Percentiles rank a stretch among this genome's conserved stretches.
phyloP scores from a whole-genome alignment of 768 basidiomycete species.

The Termitomyces sp. region DNA sequence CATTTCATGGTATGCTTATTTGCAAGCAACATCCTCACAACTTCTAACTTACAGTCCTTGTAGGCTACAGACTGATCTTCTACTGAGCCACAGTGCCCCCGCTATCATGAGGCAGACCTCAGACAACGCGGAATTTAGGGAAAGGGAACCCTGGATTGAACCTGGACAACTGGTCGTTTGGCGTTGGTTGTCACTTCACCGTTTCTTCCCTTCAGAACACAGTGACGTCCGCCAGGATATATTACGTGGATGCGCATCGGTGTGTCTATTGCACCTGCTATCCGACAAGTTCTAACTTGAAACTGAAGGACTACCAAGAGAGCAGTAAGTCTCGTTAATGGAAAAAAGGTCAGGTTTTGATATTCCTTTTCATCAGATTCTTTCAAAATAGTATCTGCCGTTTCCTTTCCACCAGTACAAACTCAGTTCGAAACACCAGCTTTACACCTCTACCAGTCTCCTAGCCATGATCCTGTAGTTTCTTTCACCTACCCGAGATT shows the following conservation, averaged over 20 bases:
- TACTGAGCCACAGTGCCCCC: conserved; percentile 49
- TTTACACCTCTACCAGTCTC: conserved; percentile 37
- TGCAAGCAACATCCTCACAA: not conserved
- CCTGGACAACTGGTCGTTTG: conserved; percentile 54
- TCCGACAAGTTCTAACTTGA: not conserved
- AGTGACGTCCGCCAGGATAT: conserved; percentile 25
- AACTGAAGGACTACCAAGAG: conserved; percentile 63
- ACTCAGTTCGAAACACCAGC: conserved; percentile 26
- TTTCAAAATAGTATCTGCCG: conserved; percentile 54
- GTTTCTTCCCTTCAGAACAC: conserved; percentile 53
- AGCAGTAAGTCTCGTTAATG: conserved; percentile 44
- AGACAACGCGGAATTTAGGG: conserved; percentile 17
- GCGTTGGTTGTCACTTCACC: conserved; percentile 61
- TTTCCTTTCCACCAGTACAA: conserved; percentile 33
- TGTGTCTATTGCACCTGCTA: conserved; percentile 23
- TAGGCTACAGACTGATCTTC: conserved; percentile 54
- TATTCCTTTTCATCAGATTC: conserved; percentile 40
- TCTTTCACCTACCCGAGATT: conserved; percentile 34
- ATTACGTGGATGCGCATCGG: conserved; percentile 56
- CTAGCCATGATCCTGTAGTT: conserved; percentile 47
- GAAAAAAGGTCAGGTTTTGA: not conserved
- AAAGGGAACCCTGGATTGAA: conserved; percentile 25
- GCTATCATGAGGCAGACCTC: conserved; percentile 34
- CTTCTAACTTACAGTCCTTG: not conserved
- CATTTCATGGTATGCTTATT: conserved; percentile 45